Conservation (phyloP, 805 yeast genomes). For the Sugiyamaella valdiviana region DNA sequence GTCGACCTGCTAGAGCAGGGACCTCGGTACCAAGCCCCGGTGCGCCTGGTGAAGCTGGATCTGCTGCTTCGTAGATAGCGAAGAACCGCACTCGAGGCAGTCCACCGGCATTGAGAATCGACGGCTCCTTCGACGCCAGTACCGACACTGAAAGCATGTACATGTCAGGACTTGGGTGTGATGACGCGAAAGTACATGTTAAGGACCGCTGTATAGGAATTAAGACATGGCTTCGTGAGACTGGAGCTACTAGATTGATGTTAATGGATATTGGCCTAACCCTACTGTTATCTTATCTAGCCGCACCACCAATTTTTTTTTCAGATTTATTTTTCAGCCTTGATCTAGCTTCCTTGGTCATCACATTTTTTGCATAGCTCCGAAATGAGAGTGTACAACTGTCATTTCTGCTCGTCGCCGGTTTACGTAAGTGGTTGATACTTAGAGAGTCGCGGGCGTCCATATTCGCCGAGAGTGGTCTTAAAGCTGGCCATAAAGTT, state of each 20-base stretch:
- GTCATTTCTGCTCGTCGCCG: constrained; percentile 97
- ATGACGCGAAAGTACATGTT: no score
- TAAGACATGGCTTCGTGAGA: no score
- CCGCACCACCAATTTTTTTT: constrained; percentile 3
- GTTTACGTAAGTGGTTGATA: constrained; percentile 55
- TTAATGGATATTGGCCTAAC: background rate
- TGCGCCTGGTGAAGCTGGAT: background rate
- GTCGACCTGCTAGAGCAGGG: background rate
- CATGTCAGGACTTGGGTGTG: no score
- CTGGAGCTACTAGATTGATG: no score
- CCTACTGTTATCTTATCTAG: background rate
- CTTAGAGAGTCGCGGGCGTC: no score
- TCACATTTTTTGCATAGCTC: background rate
- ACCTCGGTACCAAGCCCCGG: background rate
- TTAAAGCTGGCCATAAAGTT: no score
- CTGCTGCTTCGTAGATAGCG: background rate
- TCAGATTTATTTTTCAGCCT: constrained; percentile 1
- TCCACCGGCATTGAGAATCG: background rate
- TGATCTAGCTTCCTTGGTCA: background rate
- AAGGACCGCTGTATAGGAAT: no score
- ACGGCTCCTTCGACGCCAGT: background rate
- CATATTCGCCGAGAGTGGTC: no score
- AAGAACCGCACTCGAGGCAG: background rate
- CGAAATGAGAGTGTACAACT: constrained; percentile 44
- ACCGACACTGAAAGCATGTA: background rate